Evolutionary conservation across 257 asterid species (phyloP), one percentile per base, ranked within the genome.

Genomic region (Leonotis leonurus): DNA sequence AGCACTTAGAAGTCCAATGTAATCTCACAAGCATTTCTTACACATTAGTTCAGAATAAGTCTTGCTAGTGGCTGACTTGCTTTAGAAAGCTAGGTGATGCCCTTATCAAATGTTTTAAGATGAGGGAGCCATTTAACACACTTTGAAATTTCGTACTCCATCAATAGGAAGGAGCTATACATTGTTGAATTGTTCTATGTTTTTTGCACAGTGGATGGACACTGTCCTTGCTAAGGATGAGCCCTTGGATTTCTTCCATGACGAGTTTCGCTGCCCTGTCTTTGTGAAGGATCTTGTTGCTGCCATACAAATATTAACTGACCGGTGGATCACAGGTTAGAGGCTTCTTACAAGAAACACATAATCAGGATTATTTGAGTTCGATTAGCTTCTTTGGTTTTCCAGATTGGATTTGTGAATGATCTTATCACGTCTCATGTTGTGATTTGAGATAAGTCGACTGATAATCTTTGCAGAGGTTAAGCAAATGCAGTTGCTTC

Each of bases 221-320:
- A 69, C 80, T 29, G 87, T 74, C 46, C 95, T 92, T 62, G 81
- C 91, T 44, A 92, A 82, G 76, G 91, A 87, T 57, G 95, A 86
- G 67, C 56, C 60, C 10, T 49, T 74, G 67, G 77, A 87, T 22
- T 89, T 86, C 77, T 92, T 92, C 76, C 70, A 78, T 7, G 97
- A 92, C 20, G 99, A 92, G 70, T 89, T 80, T 50, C 99, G 99
- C 8, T 89, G 97, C 70, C 99, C 99, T 32, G 82, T 92, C 64
- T 87, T 83, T 78, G 92, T 92, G 37, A 87, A 81, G 74, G 99
- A 92, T 79, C 84, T 92, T 53, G 91, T 87, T 61, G 51, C 73
- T 25, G 72, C 74, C 75, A 65, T 85, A 25, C 63, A 74, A 48
- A 36, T 65, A 33, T 65, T 89, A 70, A 65, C 81, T 10, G 57